A percentile compares a stretch with the other conserved stretches of the same genome.
phyloP scores from a whole-genome alignment of 768 basidiomycete genomes.

The Xerocomellus amylosporus region DNA sequence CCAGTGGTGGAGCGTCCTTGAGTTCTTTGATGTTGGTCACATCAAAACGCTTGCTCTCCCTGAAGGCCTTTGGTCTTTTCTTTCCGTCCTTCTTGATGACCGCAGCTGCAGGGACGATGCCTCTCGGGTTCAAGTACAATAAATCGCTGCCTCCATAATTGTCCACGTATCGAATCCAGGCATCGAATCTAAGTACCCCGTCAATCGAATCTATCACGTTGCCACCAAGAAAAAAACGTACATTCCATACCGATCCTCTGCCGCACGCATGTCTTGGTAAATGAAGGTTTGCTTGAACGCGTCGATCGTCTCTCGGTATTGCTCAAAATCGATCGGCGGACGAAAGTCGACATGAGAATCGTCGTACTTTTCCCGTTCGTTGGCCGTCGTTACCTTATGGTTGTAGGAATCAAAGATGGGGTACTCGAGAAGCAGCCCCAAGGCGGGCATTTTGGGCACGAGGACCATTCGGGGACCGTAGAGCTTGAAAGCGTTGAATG shows the following conservation, averaged over 20 bases:
- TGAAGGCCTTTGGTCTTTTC: constrained; percentile 59
- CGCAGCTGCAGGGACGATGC: constrained; percentile 68
- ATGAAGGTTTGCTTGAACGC: constrained; percentile 84
- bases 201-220: not conserved
- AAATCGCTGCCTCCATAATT: constrained; percentile 75
- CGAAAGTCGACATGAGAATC: constrained; percentile 60
- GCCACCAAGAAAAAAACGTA: constrained; percentile 38
- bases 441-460: constrained; percentile 93
- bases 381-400: constrained; percentile 44
- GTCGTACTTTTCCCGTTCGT: constrained; percentile 43
- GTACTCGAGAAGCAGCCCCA: constrained; percentile 88
- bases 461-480: constrained; percentile 76
- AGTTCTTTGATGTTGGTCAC: constrained; percentile 42
- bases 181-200: constrained; percentile 59
- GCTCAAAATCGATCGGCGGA: constrained; percentile 69
- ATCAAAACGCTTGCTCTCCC: constrained; percentile 67
- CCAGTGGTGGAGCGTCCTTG: constrained; percentile 27
- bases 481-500: constrained; percentile 42
- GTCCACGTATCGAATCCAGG: constrained; percentile 79
- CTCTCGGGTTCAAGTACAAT: constrained; percentile 72
- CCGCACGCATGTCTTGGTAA: constrained; percentile 80
- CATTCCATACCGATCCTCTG: constrained; percentile 78
- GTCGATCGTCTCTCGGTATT: constrained; percentile 64
- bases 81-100: constrained; percentile 57
- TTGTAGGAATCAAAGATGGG: constrained; percentile 83